A percentile compares a stretch with the other conserved stretches of the same genome.
Conservation (phyloP, 2,329 filamentous ascomycete species). For the Epicoccum sorghinum region DNA sequence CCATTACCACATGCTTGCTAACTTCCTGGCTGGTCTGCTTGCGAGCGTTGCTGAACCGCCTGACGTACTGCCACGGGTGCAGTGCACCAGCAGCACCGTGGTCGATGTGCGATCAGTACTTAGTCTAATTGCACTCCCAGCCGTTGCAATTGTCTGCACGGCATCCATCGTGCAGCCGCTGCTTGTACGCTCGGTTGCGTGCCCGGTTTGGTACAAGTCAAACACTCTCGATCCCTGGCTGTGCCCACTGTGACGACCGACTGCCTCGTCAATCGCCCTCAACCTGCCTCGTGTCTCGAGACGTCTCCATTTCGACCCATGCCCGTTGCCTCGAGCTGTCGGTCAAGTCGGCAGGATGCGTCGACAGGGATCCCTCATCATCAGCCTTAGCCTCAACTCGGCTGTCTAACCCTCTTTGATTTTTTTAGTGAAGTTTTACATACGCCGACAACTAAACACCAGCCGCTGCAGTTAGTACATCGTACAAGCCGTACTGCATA, state of each 20-base stretch:
- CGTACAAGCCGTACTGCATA: slow-evolving; percentile 10
- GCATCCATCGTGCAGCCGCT: slow-evolving; percentile 5
- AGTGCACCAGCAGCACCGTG: slow-evolving; percentile 6
- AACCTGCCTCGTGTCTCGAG: slow-evolving; percentile 10
- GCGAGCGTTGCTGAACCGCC: neutral
- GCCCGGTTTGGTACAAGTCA: neutral
- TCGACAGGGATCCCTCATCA: slow-evolving; percentile 16
- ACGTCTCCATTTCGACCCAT: slow-evolving; percentile 6
- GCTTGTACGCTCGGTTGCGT: neutral
- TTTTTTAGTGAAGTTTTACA: slow-evolving; percentile 27
- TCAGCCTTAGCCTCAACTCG: slow-evolving; percentile 29
- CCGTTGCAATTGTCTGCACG: neutral
- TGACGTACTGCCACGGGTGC: slow-evolving; percentile 4
- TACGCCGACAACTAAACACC: slow-evolving; percentile 21
- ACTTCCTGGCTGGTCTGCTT: neutral
- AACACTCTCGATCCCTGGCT: neutral
- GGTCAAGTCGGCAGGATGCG: slow-evolving; percentile 40
- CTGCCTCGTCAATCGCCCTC: slow-evolving; percentile 7
- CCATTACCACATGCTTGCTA: neutral
- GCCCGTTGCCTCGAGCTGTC: slow-evolving; percentile 19
- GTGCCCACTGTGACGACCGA: slow-evolving; percentile 8
- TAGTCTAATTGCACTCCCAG: slow-evolving; percentile 16
- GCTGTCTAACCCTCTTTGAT: slow-evolving; percentile 32
- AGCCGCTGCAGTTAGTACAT: slow-evolving; percentile 29
- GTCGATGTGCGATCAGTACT: slow-evolving; percentile 1